Conservation (phyloP, 2,329 filamentous ascomycete genomes). For the Pseudogymnoascus sp. region DNA sequence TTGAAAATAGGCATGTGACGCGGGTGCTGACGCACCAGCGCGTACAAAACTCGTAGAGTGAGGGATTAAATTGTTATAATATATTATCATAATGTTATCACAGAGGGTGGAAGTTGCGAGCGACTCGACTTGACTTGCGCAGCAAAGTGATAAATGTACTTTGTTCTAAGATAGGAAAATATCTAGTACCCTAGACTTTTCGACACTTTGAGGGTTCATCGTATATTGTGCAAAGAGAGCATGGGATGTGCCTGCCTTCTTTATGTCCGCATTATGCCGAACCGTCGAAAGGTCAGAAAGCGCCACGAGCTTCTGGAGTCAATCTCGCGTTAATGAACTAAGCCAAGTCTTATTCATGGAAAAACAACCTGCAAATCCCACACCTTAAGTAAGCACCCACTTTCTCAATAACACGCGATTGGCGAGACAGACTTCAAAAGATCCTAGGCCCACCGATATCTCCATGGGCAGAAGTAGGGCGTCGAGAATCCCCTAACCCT, state of each 20-base stretch:
- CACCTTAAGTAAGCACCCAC: background rate
- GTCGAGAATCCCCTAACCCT: background rate
- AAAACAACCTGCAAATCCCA: background rate
- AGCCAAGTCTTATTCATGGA: background rate
- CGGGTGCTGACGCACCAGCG: background rate
- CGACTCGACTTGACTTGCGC: background rate
- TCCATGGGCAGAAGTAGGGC: background rate
- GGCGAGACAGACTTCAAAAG: background rate
- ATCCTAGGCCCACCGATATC: background rate
- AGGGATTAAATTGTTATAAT: background rate
- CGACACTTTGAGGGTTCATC: background rate
- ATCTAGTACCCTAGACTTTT: background rate
- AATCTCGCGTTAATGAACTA: background rate
- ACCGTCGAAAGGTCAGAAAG: background rate
- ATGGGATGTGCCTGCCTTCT: background rate
- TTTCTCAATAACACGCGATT: background rate
- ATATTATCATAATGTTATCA: background rate
- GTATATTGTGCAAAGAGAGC: background rate
- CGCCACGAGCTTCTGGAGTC: background rate
- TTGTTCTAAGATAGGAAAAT: background rate
- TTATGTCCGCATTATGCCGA: background rate
- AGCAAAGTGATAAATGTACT: background rate
- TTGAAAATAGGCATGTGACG: background rate
- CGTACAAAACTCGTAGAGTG: background rate
- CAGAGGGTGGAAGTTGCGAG: background rate